These are phyloP conservation scores for Fraxinus americana DNA, from an alignment of 257 asterid genomes.

Conservation along the genomic window DNA sequence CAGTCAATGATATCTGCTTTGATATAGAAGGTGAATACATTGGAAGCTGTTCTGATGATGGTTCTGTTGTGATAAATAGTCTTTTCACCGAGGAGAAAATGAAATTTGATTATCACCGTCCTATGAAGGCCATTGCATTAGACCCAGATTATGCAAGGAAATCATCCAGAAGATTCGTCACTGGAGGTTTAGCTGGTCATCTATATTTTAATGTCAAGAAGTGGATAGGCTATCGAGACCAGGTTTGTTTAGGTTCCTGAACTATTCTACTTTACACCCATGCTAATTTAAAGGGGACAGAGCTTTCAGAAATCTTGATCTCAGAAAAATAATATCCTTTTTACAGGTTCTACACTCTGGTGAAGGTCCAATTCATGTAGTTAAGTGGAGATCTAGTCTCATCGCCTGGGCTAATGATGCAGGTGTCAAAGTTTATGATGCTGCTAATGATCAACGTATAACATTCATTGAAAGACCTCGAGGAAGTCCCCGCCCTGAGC, in stretches of 20 bases:
- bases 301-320: slow-evolving; percentile 25
- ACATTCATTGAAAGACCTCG: slow-evolving; percentile 93
- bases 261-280: slow-evolving; percentile 18
- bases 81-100: slow-evolving; percentile 86
- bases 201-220: slow-evolving; percentile 82
- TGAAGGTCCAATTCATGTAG: slow-evolving; percentile 96
- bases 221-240: slow-evolving; percentile 95
- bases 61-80: slow-evolving; percentile 87
- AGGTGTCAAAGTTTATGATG: slow-evolving; percentile 96
- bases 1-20: slow-evolving; percentile 92
- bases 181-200: slow-evolving; percentile 98
- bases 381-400: slow-evolving; percentile 91
- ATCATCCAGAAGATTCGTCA: slow-evolving; percentile 88
- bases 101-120: slow-evolving; percentile 95
- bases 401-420: slow-evolving; percentile 99
- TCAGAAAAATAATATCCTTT: slow-evolving; percentile 28
- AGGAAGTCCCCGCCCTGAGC: slow-evolving; percentile 94
- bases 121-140: slow-evolving; percentile 93
- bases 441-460: slow-evolving; percentile 90
- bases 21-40: slow-evolving; percentile 95
- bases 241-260: slow-evolving; percentile 58
- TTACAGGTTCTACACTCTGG: slow-evolving; percentile 93
- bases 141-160: slow-evolving; percentile 93
- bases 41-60: slow-evolving; percentile 99
- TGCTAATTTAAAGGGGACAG: slow-evolving; percentile 30